A percentile compares a stretch with the other conserved stretches of the same genome.
phyloP scores from a whole-genome alignment of 352 stramenopile genomes.

The Pythium monospermum region DNA sequence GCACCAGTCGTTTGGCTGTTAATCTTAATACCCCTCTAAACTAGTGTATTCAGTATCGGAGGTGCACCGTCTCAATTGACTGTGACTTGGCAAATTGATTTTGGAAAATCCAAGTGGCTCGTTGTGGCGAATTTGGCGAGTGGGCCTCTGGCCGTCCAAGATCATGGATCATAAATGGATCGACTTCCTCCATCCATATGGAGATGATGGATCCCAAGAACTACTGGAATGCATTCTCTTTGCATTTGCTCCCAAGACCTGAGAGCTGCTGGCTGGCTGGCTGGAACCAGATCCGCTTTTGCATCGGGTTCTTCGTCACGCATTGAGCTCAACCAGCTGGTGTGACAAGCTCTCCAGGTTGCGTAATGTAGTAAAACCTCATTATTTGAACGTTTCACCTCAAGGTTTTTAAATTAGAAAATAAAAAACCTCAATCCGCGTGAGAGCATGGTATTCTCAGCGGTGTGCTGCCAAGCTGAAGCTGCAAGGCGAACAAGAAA shows the following conservation, averaged over 20 bases:
- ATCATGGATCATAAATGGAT: too few relatives aligned
- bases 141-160: too few relatives aligned
- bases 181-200: too few relatives aligned
- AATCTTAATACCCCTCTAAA: conserved; percentile 7
- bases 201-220: too few relatives aligned
- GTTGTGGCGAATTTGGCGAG: too few relatives aligned
- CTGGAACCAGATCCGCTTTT: conserved; percentile 1
- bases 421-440: conserved; percentile 8
- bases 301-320: conserved; percentile 8
- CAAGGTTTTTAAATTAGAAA: conserved; percentile 1
- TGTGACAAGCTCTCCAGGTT: conserved; percentile 17
- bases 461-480: conserved; percentile 17
- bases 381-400: conserved; percentile 1
- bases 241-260: too few relatives aligned
- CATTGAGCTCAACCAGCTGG: conserved; percentile 13
- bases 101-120: too few relatives aligned
- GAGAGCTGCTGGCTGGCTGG: too few relatives aligned
- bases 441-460: conserved; percentile 13
- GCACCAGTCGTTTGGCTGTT: conserved; percentile 20
- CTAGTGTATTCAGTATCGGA: not conserved
- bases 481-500: conserved; percentile 8
- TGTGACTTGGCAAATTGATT: too few relatives aligned
- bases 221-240: too few relatives aligned
- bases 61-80: not conserved
- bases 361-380: too few relatives aligned